Base-by-base conservation (phyloP, 305 asterid species). In the Euphrasia arctica region DNA sequence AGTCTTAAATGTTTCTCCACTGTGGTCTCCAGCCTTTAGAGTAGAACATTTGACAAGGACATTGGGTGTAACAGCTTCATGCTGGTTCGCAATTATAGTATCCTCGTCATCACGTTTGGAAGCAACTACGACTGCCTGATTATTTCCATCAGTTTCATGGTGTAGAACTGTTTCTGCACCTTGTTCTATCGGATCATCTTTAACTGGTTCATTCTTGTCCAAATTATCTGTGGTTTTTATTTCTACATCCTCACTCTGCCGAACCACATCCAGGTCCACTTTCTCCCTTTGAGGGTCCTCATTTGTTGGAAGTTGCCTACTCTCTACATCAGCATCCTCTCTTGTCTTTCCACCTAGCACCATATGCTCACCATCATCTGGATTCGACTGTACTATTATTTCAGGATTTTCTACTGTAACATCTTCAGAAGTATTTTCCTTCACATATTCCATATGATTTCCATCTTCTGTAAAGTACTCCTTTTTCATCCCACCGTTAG, bases 41-140 rank as follows among this genome's bases (percentile, higher is more conserved):
- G 83, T 61, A 57, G 88, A 75, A 79, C 65, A 74, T 70, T 73
- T 80, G 73, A 71, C 70, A 28, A 79, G 69, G 25, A 74, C 57
- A 63, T 68, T 79, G 36, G 91, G 90, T 47, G 95, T 86, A 43
- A 76, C 71, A 63, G 87, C 79, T 76, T 77, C 91, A 15, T 60
- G 85, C 71, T 77, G 79, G 51, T 70, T 78, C 75, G 73, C 74
- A 68, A 34, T 63, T 1, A 83, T 72, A 72, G 80, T 67, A 71
- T 70, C 83, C 58, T 65, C 75, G 27, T 28, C 71, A 48, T 79
- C 82, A 27, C 34, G 74, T 69, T 76, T 70, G 32, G 76, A 55
- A 54, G 64, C 70, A 62, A 71, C 67, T 67, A 78, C 88, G 54
- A 59, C 70, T 63, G 66, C 52, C 57, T 50, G 64, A 62, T 64